Evolutionary conservation across 345 rosid genomes (phyloP).

Genomic region (Euphorbia tirucalli): DNA sequence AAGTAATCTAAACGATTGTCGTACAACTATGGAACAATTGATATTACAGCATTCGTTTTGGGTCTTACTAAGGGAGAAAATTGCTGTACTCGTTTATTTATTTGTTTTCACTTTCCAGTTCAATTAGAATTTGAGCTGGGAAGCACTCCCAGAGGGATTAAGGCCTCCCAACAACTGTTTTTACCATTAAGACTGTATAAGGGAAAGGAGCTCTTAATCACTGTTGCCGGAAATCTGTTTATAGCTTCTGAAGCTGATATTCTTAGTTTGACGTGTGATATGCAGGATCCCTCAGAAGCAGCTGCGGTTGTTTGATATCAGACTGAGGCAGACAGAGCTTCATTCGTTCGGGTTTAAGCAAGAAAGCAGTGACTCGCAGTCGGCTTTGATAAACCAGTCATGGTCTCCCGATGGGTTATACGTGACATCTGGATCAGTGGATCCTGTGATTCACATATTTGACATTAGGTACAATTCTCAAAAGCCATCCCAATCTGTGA

Average conservation of each 20-base stretch:
- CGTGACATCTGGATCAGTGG: slow-evolving; percentile 86
- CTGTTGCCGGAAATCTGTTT: too few relatives aligned
- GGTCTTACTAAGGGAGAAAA: too few relatives aligned
- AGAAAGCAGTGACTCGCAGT: slow-evolving; percentile 89
- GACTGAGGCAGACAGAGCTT: slow-evolving; percentile 72
- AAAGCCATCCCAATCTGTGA: slow-evolving; percentile 76
- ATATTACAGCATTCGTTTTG: too few relatives aligned
- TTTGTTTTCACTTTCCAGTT: neutral
- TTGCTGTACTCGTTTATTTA: too few relatives aligned
- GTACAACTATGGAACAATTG: too few relatives aligned
- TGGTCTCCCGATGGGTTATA: slow-evolving; percentile 94
- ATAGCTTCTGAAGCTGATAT: neutral
- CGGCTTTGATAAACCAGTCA: slow-evolving; percentile 84
- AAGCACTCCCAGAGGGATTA: too few relatives aligned
- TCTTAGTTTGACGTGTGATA: neutral
- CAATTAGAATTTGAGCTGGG: too few relatives aligned
- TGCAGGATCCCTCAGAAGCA: slow-evolving; percentile 51
- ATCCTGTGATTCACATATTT: slow-evolving; percentile 81
- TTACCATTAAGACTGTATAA: too few relatives aligned
- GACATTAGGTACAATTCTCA: slow-evolving; percentile 76
- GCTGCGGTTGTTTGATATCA: slow-evolving; percentile 73
- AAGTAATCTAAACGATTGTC: too few relatives aligned
- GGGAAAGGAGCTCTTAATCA: too few relatives aligned
- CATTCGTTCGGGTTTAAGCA: slow-evolving; percentile 94
- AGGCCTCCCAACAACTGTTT: too few relatives aligned